Base-by-base conservation (phyloP, 768 basidiomycete species). In the Collybia nuda region DNA sequence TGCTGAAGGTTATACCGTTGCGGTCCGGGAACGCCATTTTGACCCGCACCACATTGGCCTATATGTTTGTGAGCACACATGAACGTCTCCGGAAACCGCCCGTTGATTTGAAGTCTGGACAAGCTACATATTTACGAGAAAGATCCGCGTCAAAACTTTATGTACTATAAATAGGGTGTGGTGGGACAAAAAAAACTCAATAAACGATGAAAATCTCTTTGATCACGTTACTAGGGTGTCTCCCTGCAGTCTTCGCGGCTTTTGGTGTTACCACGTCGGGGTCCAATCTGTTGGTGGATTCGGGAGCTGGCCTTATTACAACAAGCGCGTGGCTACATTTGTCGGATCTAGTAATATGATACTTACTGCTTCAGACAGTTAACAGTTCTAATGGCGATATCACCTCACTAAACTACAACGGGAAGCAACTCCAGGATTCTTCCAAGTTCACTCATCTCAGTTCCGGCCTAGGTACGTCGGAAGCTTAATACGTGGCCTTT, bases 251-350 rank as follows among this genome's bases (percentile, higher is more conserved):
- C n/a, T 71, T 74, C 35, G 75, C 76, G 12, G 73, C 74, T 6
- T 78, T 78, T 51, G 76, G 75, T 2, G 67, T 76, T 17, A 74
- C 72, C 6, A 74, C 69, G 12, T 76, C 73, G n/a, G 72, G 74
- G 5, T 56, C 50, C 22, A 71, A 70, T 40, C 48, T 75, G 59
- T 40, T 71, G 6, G 74, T 76, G 18, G 76, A 78, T 59, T 71
- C 74, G 38, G 75, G 73, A 7, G 73, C 65, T 17, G 74, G 73
- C 7, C 66, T 77, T 37, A 67, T 76, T n/a, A 74, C 73, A 9
- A 76, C 72, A 8, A 70, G 73, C 74, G 53, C 45, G 66, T 61
- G 21, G 21, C n/a, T 40, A 22, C 28, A 24, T 11, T 32, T 23
- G 3, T 29, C 43, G 19, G 23, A 35, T 32, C 18, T 42, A 15